Evolutionary conservation across 164 flowering plant species (phyloP).

Genomic region (Macadamia tetraphylla): DNA sequence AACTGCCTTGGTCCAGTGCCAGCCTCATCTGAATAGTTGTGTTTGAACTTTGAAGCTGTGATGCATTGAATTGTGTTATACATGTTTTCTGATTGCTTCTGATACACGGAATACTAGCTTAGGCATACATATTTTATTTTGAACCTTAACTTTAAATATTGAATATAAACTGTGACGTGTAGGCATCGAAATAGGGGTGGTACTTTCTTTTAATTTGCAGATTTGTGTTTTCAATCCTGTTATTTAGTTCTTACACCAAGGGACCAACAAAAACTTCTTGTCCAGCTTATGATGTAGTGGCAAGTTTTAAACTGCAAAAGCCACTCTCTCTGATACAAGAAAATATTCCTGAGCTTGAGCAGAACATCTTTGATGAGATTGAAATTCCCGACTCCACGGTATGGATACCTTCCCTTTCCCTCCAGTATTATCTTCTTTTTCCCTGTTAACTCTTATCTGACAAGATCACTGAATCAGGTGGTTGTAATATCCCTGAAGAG

Average conservation of each 20-base stretch:
- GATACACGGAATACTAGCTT: no score
- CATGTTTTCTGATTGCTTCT: no score
- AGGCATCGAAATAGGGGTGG: not conserved
- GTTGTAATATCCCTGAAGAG: slow-evolving; percentile 49
- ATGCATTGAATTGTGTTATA: no score
- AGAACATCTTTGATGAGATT: slow-evolving; percentile 61
- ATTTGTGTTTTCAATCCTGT: not conserved
- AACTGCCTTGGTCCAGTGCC: no score
- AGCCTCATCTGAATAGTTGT: no score
- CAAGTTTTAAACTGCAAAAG: slow-evolving; percentile 55
- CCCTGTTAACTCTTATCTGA: not conserved
- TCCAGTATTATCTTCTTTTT: not conserved
- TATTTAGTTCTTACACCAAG: not conserved
- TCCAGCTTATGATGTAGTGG: slow-evolving; percentile 74
- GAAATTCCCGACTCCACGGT: slow-evolving; percentile 37
- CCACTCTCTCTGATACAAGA: slow-evolving; percentile 51
- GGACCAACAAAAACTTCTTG: slow-evolving; percentile 12
- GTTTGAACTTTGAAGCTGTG: no score
- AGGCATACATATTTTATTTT: no score
- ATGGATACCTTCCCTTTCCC: not conserved
- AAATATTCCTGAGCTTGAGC: slow-evolving; percentile 46
- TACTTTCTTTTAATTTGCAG: not conserved
- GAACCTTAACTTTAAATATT: no score
- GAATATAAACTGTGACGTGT: not conserved
- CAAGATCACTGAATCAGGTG: slow-evolving; percentile 47